Conservation (phyloP, 1,284 basidiomycete species). For the Ganoderma resinaceum region DNA sequence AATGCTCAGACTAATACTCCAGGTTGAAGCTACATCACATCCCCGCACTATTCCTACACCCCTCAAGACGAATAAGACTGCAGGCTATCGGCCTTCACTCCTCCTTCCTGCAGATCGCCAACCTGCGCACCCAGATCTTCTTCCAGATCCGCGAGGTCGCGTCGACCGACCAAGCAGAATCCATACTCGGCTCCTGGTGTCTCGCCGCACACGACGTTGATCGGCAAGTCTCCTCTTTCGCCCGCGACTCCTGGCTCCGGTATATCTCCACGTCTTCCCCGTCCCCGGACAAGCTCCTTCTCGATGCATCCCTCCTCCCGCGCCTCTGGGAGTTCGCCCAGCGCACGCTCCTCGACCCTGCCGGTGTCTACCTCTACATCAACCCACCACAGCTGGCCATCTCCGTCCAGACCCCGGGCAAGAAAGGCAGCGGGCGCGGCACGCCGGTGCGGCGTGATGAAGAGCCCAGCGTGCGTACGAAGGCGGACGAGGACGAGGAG, state of each 20-base stretch:
- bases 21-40: constrained; percentile 80
- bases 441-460: constrained; percentile 38
- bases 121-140: constrained; percentile 61
- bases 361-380: constrained; percentile 67
- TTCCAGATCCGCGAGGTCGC: constrained; percentile 65
- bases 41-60: constrained; percentile 82
- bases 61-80: constrained; percentile 79
- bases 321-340: constrained; percentile 58
- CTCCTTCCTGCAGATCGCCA: constrained; percentile 66
- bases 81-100: constrained; percentile 76
- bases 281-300: constrained; percentile 40
- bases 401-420: constrained; percentile 34
- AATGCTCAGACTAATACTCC: not conserved
- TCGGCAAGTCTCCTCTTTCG: constrained; percentile 60
- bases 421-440: constrained; percentile 43
- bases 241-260: constrained; percentile 62
- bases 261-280: constrained; percentile 31
- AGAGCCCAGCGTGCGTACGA: constrained; percentile 43
- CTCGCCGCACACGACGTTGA: constrained; percentile 80
- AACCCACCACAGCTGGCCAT: constrained; percentile 66
- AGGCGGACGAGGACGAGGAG: constrained; percentile 67
- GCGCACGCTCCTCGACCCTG: constrained; percentile 70
- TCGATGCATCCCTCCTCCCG: constrained; percentile 44
- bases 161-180: constrained; percentile 64
- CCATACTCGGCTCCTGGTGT: constrained; percentile 83